Percentiles rank a stretch among this genome's conserved stretches.
phyloP scores from a whole-genome alignment of 331 rosid genomes.

The Quercus tomentella region DNA sequence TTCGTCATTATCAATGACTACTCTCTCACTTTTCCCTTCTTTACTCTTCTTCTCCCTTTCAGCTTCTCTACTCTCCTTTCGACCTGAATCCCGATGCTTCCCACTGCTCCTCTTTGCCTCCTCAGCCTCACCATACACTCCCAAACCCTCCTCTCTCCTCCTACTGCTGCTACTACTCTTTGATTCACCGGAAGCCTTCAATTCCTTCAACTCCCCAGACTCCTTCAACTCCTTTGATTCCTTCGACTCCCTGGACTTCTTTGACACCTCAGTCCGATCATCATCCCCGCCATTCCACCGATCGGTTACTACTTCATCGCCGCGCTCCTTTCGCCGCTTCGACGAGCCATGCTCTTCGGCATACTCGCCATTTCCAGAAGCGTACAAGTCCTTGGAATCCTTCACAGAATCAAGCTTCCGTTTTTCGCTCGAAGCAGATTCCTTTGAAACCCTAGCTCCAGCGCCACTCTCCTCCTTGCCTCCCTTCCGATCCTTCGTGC shows the following conservation, averaged over 20 bases:
- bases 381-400: slow-evolving; percentile 42
- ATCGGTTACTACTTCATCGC: slow-evolving; percentile 53
- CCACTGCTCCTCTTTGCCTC: slow-evolving; percentile 73
- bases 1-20: slow-evolving; percentile 48
- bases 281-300: slow-evolving; percentile 94
- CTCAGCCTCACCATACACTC: slow-evolving; percentile 59
- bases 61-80: slow-evolving; percentile 65
- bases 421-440: slow-evolving; percentile 61
- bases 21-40: slow-evolving; percentile 65
- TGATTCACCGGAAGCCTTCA: slow-evolving; percentile 49
- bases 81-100: slow-evolving; percentile 69
- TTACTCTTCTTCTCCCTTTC: slow-evolving; percentile 72
- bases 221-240: slow-evolving; percentile 33
- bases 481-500: slow-evolving; percentile 68
- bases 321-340: slow-evolving; percentile 82
- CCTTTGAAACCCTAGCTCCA: slow-evolving; percentile 55
- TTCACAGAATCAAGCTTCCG: slow-evolving; percentile 55
- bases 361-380: slow-evolving; percentile 60
- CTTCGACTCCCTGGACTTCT: slow-evolving; percentile 39
- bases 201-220: slow-evolving; percentile 46
- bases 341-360: slow-evolving; percentile 62
- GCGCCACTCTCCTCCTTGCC: slow-evolving; percentile 54
- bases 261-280: slow-evolving; percentile 54
- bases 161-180: slow-evolving; percentile 70
- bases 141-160: slow-evolving; percentile 72